These are phyloP conservation scores for Malus hybrid DNA, from an alignment of 331 rosid genomes.

Conservation along the genomic window DNA sequence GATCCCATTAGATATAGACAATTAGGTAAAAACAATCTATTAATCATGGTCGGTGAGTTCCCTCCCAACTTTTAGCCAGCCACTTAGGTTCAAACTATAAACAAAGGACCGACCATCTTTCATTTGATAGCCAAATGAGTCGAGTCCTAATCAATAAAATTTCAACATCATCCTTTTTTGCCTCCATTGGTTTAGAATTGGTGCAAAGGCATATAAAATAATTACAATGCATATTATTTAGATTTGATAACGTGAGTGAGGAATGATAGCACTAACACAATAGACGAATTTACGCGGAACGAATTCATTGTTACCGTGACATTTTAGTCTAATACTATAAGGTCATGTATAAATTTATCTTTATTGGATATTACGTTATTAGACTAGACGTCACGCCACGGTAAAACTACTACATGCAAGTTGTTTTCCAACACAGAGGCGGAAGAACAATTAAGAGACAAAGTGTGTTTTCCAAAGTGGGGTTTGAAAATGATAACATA, in stretches of 20 bases:
- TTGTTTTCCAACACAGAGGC: background rate
- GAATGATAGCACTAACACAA: background rate
- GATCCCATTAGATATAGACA: background rate
- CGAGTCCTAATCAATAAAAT: background rate
- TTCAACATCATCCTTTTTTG: background rate
- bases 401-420: background rate
- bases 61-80: background rate
- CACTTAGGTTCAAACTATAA: background rate
- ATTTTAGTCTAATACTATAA: too few species aligned
- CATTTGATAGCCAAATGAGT: background rate
- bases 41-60: background rate
- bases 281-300: background rate
- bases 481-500: constrained; percentile 24
- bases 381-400: too few species aligned
- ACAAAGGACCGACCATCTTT: background rate
- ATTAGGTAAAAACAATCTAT: background rate
- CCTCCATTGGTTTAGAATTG: background rate
- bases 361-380: too few species aligned
- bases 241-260: background rate
- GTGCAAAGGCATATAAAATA: background rate
- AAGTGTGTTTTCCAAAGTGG: constrained; percentile 45
- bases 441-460: constrained; percentile 48
- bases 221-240: background rate
- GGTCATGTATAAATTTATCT: too few species aligned
- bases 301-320: background rate